Evolutionary conservation across 2,329 filamentous ascomycete genomes (phyloP), one percentile per base, ranked within the genome.

Genomic region (Fusarium brachygibbosum): DNA sequence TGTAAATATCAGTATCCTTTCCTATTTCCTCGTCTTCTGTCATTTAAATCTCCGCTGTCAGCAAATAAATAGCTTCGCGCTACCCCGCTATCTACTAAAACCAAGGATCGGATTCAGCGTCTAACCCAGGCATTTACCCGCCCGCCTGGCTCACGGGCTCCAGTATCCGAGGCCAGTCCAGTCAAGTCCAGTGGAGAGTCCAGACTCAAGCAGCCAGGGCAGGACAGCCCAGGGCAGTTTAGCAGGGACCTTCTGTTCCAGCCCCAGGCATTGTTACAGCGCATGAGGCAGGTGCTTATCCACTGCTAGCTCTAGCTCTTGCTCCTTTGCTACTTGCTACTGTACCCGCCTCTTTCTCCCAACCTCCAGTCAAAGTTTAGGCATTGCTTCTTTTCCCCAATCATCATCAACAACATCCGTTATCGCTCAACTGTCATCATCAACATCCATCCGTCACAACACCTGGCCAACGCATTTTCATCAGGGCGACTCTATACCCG

Each of bases 81-180:
- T 63, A 70, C 67, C 67, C 67, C 66, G 58, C 67, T 45, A 55
- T 55, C 31, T 63, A 28, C 28, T 42, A 29, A 10, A 29, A 29
- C 40, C 28, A 32, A 42, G 25, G 53, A 54, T 35, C 31, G 37
- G 25, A 32, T 52, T 50, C 46, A 50, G 46, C 51, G 29, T 23
- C 25, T 41, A n/a, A 53, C 38, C 41, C 28, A 45, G 55, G 46
- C 53, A 67, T 56, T 70, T 70, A 69, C 50, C 67, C 67, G 53
- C 63, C 67, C 67, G 67, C 66, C 62, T 69, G 67, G 67, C 62
- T 68, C 66, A 40, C 46, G 62, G 66, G 67, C 66, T 69, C 38
- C 34, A 59, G 49, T 28, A 56, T 62, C 52, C 57, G 42, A 63
- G 45, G 46, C 40, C 50, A 68, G 58, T 29, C 46, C 23, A 49